Base-by-base conservation (phyloP, 2,329 filamentous ascomycete genomes). In the Calonectria pseudoreteaudii region DNA sequence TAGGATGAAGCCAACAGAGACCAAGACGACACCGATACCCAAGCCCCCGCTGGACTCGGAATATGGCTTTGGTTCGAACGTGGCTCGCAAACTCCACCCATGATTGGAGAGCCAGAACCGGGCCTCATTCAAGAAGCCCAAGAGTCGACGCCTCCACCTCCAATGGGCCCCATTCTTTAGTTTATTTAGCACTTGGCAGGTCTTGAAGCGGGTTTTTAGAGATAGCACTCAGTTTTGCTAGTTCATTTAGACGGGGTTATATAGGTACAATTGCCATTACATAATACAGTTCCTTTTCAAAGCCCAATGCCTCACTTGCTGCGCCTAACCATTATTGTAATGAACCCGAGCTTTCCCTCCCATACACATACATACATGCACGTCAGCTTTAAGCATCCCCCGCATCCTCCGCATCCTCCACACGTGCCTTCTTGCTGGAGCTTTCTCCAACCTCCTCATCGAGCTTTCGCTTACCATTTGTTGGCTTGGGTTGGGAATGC, bases 391-490 rank as follows among this genome's bases (percentile, higher is more conserved):
- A 84, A 18, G 31, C 31, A 34, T 34, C 36, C 6, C 16, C 11
- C 36, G 8, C 18, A 18, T 44, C 41, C 41, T 44, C 41, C 18
- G 75, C 80, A 50, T 81, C 82, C 69, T 86, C 85, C 18, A 87
- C 80, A 44, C 86, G 86, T 18, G 83, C 83, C 83, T 86, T 90
- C 83, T 91, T 91, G 75, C 79, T 86, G 1, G 82, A 77, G 28
- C 60, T 76, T 49, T 74, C 81, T 38, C 30, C 77, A 64, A 65
- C 78, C 3, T 81, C 79, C n/a, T 80, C 82, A 2, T 81, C 81
- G 28, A 86, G 74, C 80, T 88, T 90, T 60, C 90, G 85, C 84
- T 91, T 91, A 7, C 84, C 84, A 41, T 84, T 86, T 7, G 79
- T 50, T 49, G 52, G 64, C 53, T 71, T 74, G 23, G 50, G 69